Base-by-base conservation (phyloP, 2,329 filamentous ascomycete genomes). In the Rhynchosporium agropyri region DNA sequence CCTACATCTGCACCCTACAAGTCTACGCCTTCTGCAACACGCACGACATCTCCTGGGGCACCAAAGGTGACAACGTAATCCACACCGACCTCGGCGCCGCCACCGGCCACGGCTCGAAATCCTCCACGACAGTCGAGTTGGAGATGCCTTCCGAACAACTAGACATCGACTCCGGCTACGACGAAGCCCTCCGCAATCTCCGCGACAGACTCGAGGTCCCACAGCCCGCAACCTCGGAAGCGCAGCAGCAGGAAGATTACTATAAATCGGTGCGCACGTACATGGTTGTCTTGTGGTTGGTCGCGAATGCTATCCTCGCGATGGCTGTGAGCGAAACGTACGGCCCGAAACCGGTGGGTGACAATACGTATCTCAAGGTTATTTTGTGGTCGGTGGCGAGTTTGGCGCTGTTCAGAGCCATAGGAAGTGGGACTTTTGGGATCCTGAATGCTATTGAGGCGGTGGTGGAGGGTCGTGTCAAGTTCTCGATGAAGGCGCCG, bases 21-120 rank as follows among this genome's bases (percentile, higher is more conserved):
- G 92, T 98, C 26, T 99, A 99, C 78, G 95, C 95, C 49, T 99
- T 99, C 78, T 98, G 95, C 81, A 99, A 99, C 79, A 96, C 94
- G 0, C 95, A 99, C 84, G 95, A 99, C 75, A 92, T 99, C 26
- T 96, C 93, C 0, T 99, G 95, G 95, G 95, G 95, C 50, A 99
- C 95, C 51, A 99, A 99, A 79, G 95, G 95, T 62, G 95, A 99
- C 82, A 99, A 99, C 76, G 87, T 96, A 42, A 89, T 95, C 72
- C 89, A 91, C 76, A 97, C 90, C 7, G 96, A 99, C 74, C 86
- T 99, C 0, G 95, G 95, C 62, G 87, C 90, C 5, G 95, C 96
- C 12, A 86, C 90, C 6, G 88, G 88, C 56, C 88, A 90, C 68
- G 90, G 89, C 61, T 85, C 89, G 67, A 90, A 89, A 61, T 85